Evolutionary conservation across 2,329 filamentous ascomycete genomes (phyloP), one percentile per base, ranked within the genome.

Genomic region (Penicillium sp.): DNA sequence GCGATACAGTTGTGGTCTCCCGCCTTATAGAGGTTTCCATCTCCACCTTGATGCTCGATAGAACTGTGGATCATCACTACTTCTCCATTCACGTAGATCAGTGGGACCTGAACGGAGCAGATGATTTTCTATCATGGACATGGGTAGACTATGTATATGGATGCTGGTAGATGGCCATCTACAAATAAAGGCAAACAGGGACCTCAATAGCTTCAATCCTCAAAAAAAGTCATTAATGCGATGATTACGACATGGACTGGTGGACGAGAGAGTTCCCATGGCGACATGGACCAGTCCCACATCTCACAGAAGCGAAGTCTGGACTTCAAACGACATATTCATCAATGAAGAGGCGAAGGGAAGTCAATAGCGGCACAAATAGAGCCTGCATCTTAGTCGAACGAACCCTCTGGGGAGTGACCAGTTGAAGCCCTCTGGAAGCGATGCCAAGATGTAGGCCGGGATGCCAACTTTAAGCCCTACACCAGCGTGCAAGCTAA

Each of bases 391-490:
- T 42, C 35, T 59, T 59, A 69, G 62, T 57, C 22, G 9, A 30
- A 38, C 24, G 22, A 56, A 51, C 28, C 35, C 49, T 15, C 55
- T 12, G 68, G 66, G 68, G 70, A 68, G n/a, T 6, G 17, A 35
- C 28, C n/a, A 51, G 28, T 33, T 5, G 30, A 33, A 24, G n/a
- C n/a, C 28, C 13, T 35, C 17, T 33, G 6, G 49, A 51, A 51
- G 12, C 49, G 30, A 51, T 35, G 28, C 47, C 47, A 51, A 33
- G 28, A 35, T 12, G 17, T 15, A 22, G n/a, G 47, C 65, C 68
- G 65, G 66, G 70, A 70, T 70, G 65, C 69, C 63, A 65, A 67
- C 22, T 28, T 9, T 30, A 15, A 54, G 33, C 33, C 22, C 51
- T n/a, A 13, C 35, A 28, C 35, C 33, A 38, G 8, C 37, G 6